phyloP scores from a whole-genome alignment of 352 stramenopile species.

The Phytophthora podocarpi region DNA sequence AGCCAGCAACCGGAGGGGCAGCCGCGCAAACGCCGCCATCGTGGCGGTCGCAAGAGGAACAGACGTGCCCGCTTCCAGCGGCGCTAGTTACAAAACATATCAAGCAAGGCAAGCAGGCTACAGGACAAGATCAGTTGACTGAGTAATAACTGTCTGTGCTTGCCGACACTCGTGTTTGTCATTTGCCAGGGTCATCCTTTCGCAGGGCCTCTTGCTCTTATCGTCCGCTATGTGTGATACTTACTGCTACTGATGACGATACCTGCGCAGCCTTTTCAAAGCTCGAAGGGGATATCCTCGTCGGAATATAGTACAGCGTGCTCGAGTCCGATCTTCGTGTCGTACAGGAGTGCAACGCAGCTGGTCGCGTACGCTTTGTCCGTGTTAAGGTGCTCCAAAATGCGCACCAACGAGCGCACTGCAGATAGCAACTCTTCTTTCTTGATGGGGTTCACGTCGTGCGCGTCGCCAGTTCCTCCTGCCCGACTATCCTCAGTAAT shows the following conservation, averaged over 20 bases:
- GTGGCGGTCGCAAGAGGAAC: conserved; percentile 41
- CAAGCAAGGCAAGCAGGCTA: neutral
- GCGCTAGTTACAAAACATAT: conserved; percentile 21
- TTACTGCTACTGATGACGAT: conserved; percentile 25
- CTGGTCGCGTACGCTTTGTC: conserved; percentile 66
- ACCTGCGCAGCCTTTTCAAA: conserved; percentile 41
- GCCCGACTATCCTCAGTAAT: conserved; percentile 26
- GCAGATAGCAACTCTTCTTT: conserved; percentile 83
- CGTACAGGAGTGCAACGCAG: conserved; percentile 81
- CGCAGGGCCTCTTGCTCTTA: conserved; percentile 7
- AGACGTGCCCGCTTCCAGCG: conserved; percentile 29
- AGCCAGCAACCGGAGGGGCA: conserved; percentile 21
- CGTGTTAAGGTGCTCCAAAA: conserved; percentile 66
- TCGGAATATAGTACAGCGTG: conserved; percentile 82
- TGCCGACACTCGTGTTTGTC: conserved; percentile 10
- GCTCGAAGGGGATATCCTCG: conserved; percentile 83
- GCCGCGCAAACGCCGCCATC: conserved; percentile 38
- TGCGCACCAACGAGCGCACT: conserved; percentile 72
- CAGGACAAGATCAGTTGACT: conserved; percentile 1
- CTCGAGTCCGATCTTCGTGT: conserved; percentile 85
- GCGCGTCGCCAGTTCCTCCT: conserved; percentile 51
- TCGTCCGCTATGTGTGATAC: conserved; percentile 14
- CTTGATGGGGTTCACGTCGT: conserved; percentile 84
- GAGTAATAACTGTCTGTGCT: conserved; percentile 20
- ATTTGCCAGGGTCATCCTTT: conserved; percentile 14